Base-by-base conservation (phyloP, 164 flowering plant species). In the Liriodendron chinense region DNA sequence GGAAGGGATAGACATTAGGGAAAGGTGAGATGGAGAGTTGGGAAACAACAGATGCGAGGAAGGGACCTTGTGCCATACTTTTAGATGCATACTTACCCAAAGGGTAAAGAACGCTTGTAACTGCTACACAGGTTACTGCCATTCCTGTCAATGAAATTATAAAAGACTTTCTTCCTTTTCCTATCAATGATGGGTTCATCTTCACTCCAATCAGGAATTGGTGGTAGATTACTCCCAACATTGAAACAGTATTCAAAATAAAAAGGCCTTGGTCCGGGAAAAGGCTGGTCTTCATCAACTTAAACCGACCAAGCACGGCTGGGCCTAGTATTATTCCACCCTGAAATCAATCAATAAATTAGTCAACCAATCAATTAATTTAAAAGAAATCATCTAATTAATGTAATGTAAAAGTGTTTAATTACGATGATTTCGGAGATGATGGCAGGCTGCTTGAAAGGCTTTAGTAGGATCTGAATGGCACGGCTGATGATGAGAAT, bases 241-340 rank as follows among this genome's bases (percentile, higher is more conserved):
- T 6, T 20, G 88, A 87, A 0, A 87, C 20, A 64, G 84, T 88
- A 34, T 53, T 77, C 47, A 85, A 2, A 28, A 85, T 65, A 70
- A 65, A 83, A 9, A 20, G 1, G 0, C 82, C 78, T 3, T 65
- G 61, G 0, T 67, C 83, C 0, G 92, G 92, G 68, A 86, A 84
- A 43, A 90, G 7, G 9, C 21, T 0, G 4, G 8, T 2, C 0
- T 61, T 24, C 34, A 90, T 86, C 5, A 10, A 71, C 76, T 76
- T 61, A 78, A 50, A 84, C 4, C 76, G 79, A 12, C 90, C 84
- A 7, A 91, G 75, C 16, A 85, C 76, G 0, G 89, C 80, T 0
- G 94, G 94, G 47, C 96, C 94, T 0, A 90, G 13, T n/a, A 91
- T 74, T 8, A 89, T 79, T 1, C 96, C 96, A 47, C 63, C 76